Base-by-base conservation (phyloP, 306 rosid species). In the Corylus americana region DNA sequence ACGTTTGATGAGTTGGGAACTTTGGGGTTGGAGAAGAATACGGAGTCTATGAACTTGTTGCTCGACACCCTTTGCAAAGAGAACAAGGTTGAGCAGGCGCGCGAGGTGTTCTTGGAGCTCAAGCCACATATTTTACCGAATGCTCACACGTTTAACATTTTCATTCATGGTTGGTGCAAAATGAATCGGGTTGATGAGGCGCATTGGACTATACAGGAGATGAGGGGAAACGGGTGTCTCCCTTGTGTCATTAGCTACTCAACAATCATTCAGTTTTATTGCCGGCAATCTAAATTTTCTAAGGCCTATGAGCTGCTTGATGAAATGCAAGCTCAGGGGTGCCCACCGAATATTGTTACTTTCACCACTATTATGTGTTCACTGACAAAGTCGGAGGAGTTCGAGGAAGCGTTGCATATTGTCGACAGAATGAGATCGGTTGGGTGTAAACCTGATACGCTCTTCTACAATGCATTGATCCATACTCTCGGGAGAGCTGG, bases 161-260 rank as follows among this genome's bases (percentile, higher is more conserved):
- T 92, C 66, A 89, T 92, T 77, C 97, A 92, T 31, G 98, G 98
- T 42, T 94, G 97, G 97, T 92, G 95, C 92, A 92, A 94, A 76
- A 62, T 85, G 45, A 74, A 82, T 18, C 88, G 92, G 18, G 91
- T 91, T 16, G 97, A 94, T 1, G 97, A 94, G 87, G 97, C 97
- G 0, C 89, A 87, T 75, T 94, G 98, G 97, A 94, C 97, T 0
- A 85, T 92, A 27, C 87, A 90, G 74, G 98, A 94, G 87, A 94
- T 94, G 98, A 94, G 87, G 82, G 97, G 97, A 12, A 83, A 91
- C 7, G 95, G 95, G 27, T 85, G 20, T 83, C 76, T 54, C 70
- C 98, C 97, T 61, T 91, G 93, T 72, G 95, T 87, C 49, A 87
- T 92, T 61, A 92, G 97, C 81, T 94, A 90, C 77, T 88, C 98